Evolutionary conservation across 768 basidiomycete genomes (phyloP), one percentile per base, ranked within the genome.

Genomic region (Termitomyces heimii): DNA sequence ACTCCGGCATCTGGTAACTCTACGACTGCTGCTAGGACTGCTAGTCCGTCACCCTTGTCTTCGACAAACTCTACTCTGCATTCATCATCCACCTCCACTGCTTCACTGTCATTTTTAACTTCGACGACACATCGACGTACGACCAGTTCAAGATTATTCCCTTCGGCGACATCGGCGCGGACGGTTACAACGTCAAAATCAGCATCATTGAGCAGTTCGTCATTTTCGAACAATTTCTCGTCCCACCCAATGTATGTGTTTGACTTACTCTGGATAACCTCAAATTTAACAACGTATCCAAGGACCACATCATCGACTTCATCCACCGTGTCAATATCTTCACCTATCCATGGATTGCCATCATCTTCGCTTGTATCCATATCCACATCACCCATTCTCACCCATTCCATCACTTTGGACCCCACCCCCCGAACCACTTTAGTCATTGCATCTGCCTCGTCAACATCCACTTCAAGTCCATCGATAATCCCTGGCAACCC

Each of bases 351-450:
- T 3, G 35, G 7, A 18, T 35, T 22, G 28, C 31, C 51, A 39
- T 24, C 47, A 24, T 13, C 46, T 24, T 54, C 44, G 6, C 12
- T 46, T 7, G 46, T 45, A 22, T n/a, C 31, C 35, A 28, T 28
- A 18, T 42, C 26, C 42, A 28, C 16, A 18, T 31, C 31, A 44
- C 2, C 46, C 28, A 58, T 24, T 34, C 20, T 50, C 28, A 58
- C 31, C 34, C 20, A 55, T 51, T 43, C 43, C 12, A 28, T 22
- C 13, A 20, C 45, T 20, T 42, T 39, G 12, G 53, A 57, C 24
- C 55, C 52, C 10, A 39, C 20, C 26, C 34, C 59, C 24, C 5
- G 5, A 46, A 64, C 61, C 32, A 63, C 58, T 28, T 18, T 53
- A 20, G 28, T 55, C 2, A 14, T 55, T 26, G 24, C 14, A 7